Evolutionary conservation across 2,329 filamentous ascomycete genomes (phyloP), one percentile per base, ranked within the genome.

Genomic region (Dryadomyces quercivorus): DNA sequence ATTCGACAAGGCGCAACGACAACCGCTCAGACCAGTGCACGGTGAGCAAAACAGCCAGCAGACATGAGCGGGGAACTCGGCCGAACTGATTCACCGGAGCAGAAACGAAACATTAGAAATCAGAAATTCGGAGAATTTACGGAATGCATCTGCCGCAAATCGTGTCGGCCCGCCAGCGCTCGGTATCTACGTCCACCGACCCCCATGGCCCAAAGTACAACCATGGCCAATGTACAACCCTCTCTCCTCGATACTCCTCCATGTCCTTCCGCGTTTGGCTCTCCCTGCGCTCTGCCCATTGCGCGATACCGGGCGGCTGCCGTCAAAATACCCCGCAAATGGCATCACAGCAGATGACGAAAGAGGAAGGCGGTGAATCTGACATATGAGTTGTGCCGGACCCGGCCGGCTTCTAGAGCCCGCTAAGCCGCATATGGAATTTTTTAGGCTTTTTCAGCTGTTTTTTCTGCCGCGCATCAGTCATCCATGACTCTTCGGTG

Each of bases 331-430:
- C 50, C 50, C 50, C 50, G 50, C 50, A 36, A 44, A 42, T 2
- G 16, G 7, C 1, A 22, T 9, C 9, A 34, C 2, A 3, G 21
- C 3, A 2, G 5, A 6, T 47, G 26, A 21, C 52, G 15, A n/a
- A 44, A 38, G 3, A 38, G 47, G 53, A 51, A 55, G 53, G 53
- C 53, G 53, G 53, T 55, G 53, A 46, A 45, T 5, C 16, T 7
- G 18, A 21, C 18, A 5, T 42, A 18, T 48, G 16, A 5, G 10
- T 6, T 34, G 12, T 26, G 22, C 8, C 48, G 34, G 34, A 40
- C 31, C 16, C 15, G 48, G 34, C 48, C 34, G 34, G n/a, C 21
- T 22, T 7, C 5, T 21, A 16, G 36, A 40, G 36, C 36, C 26
- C 36, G 36, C 36, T 16, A 40, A 40, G 36, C 4, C 36, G 10